A percentile compares a stretch with the other conserved stretches of the same genome.
Evolutionary conservation across 2,329 filamentous ascomycete genomes (phyloP).

Genomic region (Penicillium sp.): DNA sequence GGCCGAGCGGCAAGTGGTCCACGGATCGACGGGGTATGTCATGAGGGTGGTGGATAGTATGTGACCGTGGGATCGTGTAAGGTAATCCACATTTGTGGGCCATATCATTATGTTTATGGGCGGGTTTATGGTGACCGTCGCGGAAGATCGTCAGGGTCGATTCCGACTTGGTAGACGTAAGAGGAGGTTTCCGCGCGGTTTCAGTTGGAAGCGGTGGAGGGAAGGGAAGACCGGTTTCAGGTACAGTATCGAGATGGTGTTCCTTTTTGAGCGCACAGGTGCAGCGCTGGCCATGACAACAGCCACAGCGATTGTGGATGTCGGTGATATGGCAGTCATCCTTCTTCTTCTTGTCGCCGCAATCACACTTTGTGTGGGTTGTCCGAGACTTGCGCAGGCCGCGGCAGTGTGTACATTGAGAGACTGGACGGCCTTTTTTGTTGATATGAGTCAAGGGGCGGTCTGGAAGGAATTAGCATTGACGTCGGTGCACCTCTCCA

Average conservation of each 20-base stretch:
- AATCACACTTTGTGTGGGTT: constrained; percentile 95
- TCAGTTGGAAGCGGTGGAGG: constrained; percentile 46
- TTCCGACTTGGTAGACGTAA: constrained; percentile 61
- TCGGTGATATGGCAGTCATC: constrained; percentile 38
- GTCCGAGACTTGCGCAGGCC: constrained; percentile 93
- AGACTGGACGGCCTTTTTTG: constrained; percentile 95
- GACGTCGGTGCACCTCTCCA: not conserved
- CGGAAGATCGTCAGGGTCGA: constrained; percentile 61
- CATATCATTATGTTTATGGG: constrained; percentile 65
- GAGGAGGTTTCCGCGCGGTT: constrained; percentile 54
- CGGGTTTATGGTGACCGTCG: constrained; percentile 66
- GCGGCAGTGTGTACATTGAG: constrained; percentile 97
- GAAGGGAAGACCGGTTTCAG: constrained; percentile 48
- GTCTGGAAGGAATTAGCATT: constrained; percentile 56
- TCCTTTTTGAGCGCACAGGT: constrained; percentile 64
- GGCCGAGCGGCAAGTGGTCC: constrained; percentile 52
- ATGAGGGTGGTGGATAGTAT: constrained; percentile 50
- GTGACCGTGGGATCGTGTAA: constrained; percentile 61
- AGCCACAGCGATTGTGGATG: constrained; percentile 47
- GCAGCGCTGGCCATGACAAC: constrained; percentile 61
- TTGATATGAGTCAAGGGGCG: constrained; percentile 91
- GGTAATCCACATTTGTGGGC: constrained; percentile 64
- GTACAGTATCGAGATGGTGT: constrained; percentile 50
- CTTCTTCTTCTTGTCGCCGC: constrained; percentile 83
- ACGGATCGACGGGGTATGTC: constrained; percentile 53